A percentile compares a stretch with the other conserved stretches of the same genome.
Evolutionary conservation across 805 yeast species (phyloP).

Genomic region (Zygotorulaspora danielsina): DNA sequence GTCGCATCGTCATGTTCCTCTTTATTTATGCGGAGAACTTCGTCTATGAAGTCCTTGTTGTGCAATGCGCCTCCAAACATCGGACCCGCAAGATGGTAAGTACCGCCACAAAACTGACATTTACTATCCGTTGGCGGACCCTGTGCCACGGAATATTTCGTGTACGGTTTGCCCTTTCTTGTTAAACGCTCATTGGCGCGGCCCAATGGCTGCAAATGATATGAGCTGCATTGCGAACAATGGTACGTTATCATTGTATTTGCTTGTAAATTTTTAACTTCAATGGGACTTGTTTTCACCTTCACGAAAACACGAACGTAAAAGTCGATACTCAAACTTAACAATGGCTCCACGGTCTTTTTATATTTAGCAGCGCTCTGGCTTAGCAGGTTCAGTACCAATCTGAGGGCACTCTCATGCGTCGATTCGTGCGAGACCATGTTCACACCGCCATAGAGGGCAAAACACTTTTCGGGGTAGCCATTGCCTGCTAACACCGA

Average conservation of each 20-base stretch:
- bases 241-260: constrained; percentile 73
- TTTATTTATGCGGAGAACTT: constrained; percentile 52
- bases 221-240: constrained; percentile 84
- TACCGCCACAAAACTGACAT: constrained; percentile 64
- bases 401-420: constrained; percentile 88
- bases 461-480: constrained; percentile 94
- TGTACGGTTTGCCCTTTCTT: constrained; percentile 36
- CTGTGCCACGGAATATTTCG: constrained; percentile 59
- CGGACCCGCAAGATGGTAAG: constrained; percentile 86
- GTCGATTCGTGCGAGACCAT: constrained; percentile 73
- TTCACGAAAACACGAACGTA: constrained; percentile 82
- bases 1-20: constrained; percentile 46
- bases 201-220: constrained; percentile 71
- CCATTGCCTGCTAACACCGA: constrained; percentile 95
- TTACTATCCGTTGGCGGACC: constrained; percentile 57
- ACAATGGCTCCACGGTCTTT: constrained; percentile 78
- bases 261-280: constrained; percentile 74
- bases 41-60: constrained; percentile 58
- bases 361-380: constrained; percentile 87
- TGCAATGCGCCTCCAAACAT: constrained; percentile 90
- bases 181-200: constrained; percentile 44
- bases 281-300: constrained; percentile 71
- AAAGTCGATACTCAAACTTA: constrained; percentile 85
- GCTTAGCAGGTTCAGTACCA: constrained; percentile 72
- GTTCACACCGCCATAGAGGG: constrained; percentile 90